Percentiles rank a stretch among this genome's conserved stretches.
phyloP scores from a whole-genome alignment of 495 filamentous ascomycete genomes.

The Clohesyomyces aquaticus region DNA sequence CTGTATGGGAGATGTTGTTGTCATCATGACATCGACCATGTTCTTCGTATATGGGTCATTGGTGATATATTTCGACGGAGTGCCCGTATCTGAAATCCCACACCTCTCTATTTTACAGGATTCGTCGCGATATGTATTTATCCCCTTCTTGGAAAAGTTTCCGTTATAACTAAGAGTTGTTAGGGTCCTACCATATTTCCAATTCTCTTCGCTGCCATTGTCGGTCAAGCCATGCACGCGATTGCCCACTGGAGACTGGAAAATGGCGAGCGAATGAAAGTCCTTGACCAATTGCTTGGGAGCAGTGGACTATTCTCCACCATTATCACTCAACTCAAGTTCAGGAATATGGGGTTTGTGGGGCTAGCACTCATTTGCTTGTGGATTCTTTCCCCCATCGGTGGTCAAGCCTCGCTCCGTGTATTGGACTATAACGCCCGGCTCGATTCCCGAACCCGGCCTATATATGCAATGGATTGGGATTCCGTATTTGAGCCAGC shows the following conservation, averaged over 20 bases:
- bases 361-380: conserved; percentile 20
- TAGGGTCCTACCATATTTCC: conserved; percentile 33
- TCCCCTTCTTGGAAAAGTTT: background rate
- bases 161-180: background rate
- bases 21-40: conserved; percentile 11
- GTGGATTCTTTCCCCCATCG: conserved; percentile 33
- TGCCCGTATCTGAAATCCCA: conserved; percentile 11
- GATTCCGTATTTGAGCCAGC: conserved; percentile 4
- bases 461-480: conserved; percentile 20
- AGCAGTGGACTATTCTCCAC: conserved; percentile 33
- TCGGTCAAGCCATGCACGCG: conserved; percentile 29
- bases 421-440: conserved; percentile 22
- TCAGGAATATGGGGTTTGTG: conserved; percentile 22
- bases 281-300: conserved; percentile 31
- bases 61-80: conserved; percentile 21
- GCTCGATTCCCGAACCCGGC: conserved; percentile 3
- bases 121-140: conserved; percentile 20
- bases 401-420: conserved; percentile 33
- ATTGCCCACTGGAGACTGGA: conserved; percentile 36
- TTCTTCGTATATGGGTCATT: conserved; percentile 22
- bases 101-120: conserved; percentile 18
- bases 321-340: conserved; percentile 30
- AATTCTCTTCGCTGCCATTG: conserved; percentile 32
- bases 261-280: conserved; percentile 32
- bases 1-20: conserved; percentile 17